phyloP scores from a whole-genome alignment of 1,284 basidiomycete species.

The Rhodotorula sp. region DNA sequence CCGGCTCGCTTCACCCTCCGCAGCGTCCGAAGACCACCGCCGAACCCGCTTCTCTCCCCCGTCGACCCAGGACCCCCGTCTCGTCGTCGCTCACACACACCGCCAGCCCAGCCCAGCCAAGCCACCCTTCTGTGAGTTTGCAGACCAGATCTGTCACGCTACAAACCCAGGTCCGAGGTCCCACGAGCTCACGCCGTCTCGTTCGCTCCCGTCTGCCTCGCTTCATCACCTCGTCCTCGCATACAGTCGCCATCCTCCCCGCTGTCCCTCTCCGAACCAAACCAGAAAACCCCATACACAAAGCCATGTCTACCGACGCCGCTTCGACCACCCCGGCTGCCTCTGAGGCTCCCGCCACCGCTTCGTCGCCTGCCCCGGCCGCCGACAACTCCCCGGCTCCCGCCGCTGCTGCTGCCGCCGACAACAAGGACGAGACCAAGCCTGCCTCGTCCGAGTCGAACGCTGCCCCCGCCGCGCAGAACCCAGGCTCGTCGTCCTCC shows the following conservation, averaged over 20 bases:
- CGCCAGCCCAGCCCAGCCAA: too few species aligned
- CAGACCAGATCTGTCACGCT: not conserved
- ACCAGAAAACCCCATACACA: not conserved
- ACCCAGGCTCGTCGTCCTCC: conserved; percentile 5
- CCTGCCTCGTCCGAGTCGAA: conserved; percentile 19
- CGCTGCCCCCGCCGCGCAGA: conserved; percentile 18
- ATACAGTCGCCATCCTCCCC: not conserved
- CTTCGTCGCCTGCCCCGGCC: conserved; percentile 37
- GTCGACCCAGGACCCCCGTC: not conserved
- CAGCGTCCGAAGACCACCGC: conserved; percentile 1
- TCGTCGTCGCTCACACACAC: not conserved
- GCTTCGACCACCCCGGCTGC: conserved; percentile 21
- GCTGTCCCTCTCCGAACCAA: too few species aligned
- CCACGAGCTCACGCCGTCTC: not conserved
- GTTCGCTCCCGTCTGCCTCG: not conserved
- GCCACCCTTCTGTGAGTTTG: not conserved
- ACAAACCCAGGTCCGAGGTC: not conserved
- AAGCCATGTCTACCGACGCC: conserved; percentile 31
- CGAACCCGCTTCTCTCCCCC: too few species aligned
- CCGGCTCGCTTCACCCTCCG: not conserved
- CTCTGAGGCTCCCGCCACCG: conserved; percentile 41
- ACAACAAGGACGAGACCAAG: conserved; percentile 21
- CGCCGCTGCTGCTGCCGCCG: conserved; percentile 33
- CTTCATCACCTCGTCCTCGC: not conserved
- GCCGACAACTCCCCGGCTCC: conserved; percentile 17